phyloP scores from a whole-genome alignment of 768 basidiomycete species.

The Russula olivacea region DNA sequence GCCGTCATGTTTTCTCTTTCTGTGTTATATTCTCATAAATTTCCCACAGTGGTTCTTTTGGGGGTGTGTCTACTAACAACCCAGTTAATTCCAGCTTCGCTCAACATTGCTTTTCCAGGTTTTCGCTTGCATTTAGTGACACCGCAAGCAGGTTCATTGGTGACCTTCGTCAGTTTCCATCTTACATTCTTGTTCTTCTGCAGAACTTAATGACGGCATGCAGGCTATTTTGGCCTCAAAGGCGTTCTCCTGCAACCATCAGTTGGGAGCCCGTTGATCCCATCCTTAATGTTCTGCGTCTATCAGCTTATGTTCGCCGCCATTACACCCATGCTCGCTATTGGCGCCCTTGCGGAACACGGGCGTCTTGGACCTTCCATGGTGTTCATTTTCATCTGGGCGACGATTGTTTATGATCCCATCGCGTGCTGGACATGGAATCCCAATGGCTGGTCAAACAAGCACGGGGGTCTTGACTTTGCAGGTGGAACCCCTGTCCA shows the following conservation, averaged over 20 bases:
- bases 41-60: slow-evolving; percentile 88
- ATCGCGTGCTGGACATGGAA: slow-evolving; percentile 99
- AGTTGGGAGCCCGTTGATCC: slow-evolving; percentile 63
- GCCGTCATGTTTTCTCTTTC: neutral
- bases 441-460: slow-evolving; percentile 63
- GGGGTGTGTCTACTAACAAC: slow-evolving; percentile 41
- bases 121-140: slow-evolving; percentile 84
- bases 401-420: slow-evolving; percentile 84
- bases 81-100: neutral
- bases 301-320: slow-evolving; percentile 91
- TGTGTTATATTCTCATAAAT: slow-evolving; percentile 9
- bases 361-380: slow-evolving; percentile 78
- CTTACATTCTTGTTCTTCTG: neutral
- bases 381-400: slow-evolving; percentile 88
- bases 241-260: slow-evolving; percentile 72
- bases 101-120: slow-evolving; percentile 32
- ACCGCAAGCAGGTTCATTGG: slow-evolving; percentile 74
- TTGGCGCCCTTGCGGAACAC: slow-evolving; percentile 91
- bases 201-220: neutral
- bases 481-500: slow-evolving; percentile 97
- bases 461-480: slow-evolving; percentile 82
- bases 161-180: slow-evolving; percentile 55
- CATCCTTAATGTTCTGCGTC: slow-evolving; percentile 69
- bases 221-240: slow-evolving; percentile 80
- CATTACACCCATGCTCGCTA: slow-evolving; percentile 85